Conservation (phyloP, 2,329 filamentous ascomycete genomes). For the Hymenotorrendiella dingleyae region DNA sequence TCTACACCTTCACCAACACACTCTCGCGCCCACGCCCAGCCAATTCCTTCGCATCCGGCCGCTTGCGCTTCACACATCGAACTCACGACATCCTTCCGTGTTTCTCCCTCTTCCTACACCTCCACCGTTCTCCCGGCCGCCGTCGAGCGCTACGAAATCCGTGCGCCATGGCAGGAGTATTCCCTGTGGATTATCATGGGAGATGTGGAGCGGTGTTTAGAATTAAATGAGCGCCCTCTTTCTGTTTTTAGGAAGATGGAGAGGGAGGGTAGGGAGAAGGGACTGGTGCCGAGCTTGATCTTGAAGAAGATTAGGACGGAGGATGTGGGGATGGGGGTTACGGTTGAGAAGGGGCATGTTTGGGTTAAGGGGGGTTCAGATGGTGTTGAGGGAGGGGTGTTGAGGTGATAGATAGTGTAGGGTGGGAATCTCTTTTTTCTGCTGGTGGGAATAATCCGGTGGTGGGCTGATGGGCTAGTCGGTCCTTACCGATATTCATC, state of each 20-base stretch:
- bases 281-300: slow-evolving; percentile 98
- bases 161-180: slow-evolving; percentile 91
- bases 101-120: slow-evolving; percentile 92
- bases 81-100: slow-evolving; percentile 95
- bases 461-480: too few relatives aligned
- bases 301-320: slow-evolving; percentile 57
- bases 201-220: slow-evolving; percentile 89
- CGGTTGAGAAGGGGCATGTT: too few relatives aligned
- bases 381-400: too few relatives aligned
- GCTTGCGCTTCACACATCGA: slow-evolving; percentile 41
- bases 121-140: slow-evolving; percentile 91
- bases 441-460: too few relatives aligned
- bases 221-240: slow-evolving; percentile 82
- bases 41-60: background rate
- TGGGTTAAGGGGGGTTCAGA: too few relatives aligned
- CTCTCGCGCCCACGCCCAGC: background rate
- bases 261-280: slow-evolving; percentile 91
- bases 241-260: slow-evolving; percentile 93
- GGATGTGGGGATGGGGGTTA: too few relatives aligned
- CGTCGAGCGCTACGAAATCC: slow-evolving; percentile 93
- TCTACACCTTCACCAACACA: too few relatives aligned
- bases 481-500: too few relatives aligned
- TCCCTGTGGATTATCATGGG: slow-evolving; percentile 94
- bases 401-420: too few relatives aligned
- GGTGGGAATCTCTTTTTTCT: too few relatives aligned